Evolutionary conservation across 495 filamentous ascomycete species (phyloP).

Genomic region (Schizothecium vesticola): DNA sequence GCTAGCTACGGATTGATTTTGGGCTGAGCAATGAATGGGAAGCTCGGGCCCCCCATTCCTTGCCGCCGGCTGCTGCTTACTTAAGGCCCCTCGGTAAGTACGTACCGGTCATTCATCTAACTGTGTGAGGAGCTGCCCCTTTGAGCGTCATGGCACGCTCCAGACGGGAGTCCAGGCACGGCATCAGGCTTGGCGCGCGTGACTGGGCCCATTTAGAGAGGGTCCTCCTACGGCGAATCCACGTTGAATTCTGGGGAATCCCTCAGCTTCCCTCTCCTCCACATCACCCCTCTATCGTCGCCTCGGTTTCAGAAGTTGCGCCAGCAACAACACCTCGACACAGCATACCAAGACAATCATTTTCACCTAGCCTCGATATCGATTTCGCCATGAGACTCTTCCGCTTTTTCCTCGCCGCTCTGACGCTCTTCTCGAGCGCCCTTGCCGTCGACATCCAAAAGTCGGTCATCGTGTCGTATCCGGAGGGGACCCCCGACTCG

Average conservation of each 20-base stretch:
- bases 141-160: constrained; percentile 1
- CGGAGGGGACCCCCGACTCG: constrained; percentile 61
- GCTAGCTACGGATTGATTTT: neutral
- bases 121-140: neutral
- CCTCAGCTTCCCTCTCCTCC: constrained; percentile 8
- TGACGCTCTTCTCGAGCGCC: constrained; percentile 50
- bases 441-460: constrained; percentile 55
- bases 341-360: neutral
- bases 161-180: neutral
- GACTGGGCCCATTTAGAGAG: constrained; percentile 2
- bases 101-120: neutral
- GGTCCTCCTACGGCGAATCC: constrained; percentile 3
- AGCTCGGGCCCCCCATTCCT: neutral
- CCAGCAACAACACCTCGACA: neutral
- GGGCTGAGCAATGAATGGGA: constrained; percentile 9
- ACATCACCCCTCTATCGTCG: neutral
- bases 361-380: neutral
- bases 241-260: constrained; percentile 5
- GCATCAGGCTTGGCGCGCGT: constrained; percentile 5
- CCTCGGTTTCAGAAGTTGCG: neutral
- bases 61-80: constrained; percentile 4
- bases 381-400: constrained; percentile 54
- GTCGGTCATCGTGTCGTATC: constrained; percentile 73
- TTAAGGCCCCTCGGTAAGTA: constrained; percentile 1
- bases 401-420: constrained; percentile 47